A percentile compares a stretch with the other conserved stretches of the same genome.
Conservation (phyloP, 495 filamentous ascomycete genomes). For the Annulohypoxylon stygium region DNA sequence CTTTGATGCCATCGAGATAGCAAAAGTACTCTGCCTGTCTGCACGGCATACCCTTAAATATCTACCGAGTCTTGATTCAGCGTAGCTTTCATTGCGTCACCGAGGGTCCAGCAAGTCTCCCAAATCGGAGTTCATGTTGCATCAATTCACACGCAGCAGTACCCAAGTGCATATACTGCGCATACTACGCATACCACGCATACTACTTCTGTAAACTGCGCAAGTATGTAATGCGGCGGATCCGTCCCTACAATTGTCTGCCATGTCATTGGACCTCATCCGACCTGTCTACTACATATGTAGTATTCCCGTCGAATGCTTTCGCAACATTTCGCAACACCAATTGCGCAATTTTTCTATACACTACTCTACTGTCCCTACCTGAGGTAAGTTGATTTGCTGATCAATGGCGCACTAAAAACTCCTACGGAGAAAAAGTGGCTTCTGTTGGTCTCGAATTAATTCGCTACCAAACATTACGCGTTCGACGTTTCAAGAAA, state of each 20-base stretch:
- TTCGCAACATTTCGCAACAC: conserved; percentile 35
- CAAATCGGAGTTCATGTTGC: conserved; percentile 39
- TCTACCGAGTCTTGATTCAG: conserved; percentile 28
- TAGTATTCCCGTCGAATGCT: conserved; percentile 36
- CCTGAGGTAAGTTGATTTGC: conserved; percentile 20
- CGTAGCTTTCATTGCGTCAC: conserved; percentile 34
- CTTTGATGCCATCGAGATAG: neutral
- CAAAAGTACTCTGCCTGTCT: neutral
- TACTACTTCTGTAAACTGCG: neutral
- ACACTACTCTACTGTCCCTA: conserved; percentile 11
- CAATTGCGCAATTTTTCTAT: conserved; percentile 41
- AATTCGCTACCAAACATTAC: conserved; percentile 43
- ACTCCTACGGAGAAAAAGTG: conserved; percentile 27
- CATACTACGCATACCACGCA: neutral
- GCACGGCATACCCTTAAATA: conserved; percentile 16
- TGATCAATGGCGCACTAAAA: conserved; percentile 41
- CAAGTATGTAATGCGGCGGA: conserved; percentile 30
- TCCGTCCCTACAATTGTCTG: conserved; percentile 22
- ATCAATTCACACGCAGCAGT: conserved; percentile 28
- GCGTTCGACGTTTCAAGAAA: conserved; percentile 48
- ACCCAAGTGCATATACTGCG: conserved; percentile 16
- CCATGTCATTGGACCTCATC: conserved; percentile 35
- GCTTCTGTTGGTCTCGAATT: conserved; percentile 41
- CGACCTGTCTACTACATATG: conserved; percentile 24
- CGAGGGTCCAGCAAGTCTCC: conserved; percentile 24